Base-by-base conservation (phyloP, 345 rosid species). In the Salix udensis region DNA sequence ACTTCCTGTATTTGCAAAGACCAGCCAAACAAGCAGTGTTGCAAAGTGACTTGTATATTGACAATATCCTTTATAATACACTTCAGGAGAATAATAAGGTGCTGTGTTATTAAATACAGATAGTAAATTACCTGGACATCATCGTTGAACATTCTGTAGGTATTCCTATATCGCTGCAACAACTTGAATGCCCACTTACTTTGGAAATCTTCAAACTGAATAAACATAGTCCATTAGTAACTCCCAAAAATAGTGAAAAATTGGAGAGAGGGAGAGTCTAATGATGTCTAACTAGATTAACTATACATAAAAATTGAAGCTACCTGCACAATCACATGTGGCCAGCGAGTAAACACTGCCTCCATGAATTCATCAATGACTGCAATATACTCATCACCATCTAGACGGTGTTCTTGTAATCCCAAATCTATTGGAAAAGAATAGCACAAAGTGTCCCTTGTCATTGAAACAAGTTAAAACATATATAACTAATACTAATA, bases 131-230 rank as follows among this genome's bases (percentile, higher is more conserved):
- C 98, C 98, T 96, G 98, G 83, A 96, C 99, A 87, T 96, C 99
- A 87, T 96, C 99, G 21, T 96, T 96, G 79, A 96, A 96, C 99
- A 96, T 96, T 81, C 98, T 88, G 75, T 91, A 89, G 36, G 83
- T 79, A 81, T 80, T 79, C 87, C 99, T 91, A 72, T 91, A 96
- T 31, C 96, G 88, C 90, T 91, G 98, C 88, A 96, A 84, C 79
- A 96, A 84, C 89, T 93, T 93, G 87, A 96, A 91, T 64, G 99
- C 99, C 99, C 99, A 96, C 87, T 96, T 96, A 93, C 99, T 96
- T 85, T 96, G 98, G 84, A 96, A 96, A 88, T 96, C 99, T 87
- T 96, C 99, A 83, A 96, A 96, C 98, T 96, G 87, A 80, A 83
- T 70, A 76, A 70, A 76, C 71, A 62, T 26, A 66, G 46, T 65